Base-by-base conservation (phyloP, 2,329 filamentous ascomycete species). In the Aspergillus transmontanensis region DNA sequence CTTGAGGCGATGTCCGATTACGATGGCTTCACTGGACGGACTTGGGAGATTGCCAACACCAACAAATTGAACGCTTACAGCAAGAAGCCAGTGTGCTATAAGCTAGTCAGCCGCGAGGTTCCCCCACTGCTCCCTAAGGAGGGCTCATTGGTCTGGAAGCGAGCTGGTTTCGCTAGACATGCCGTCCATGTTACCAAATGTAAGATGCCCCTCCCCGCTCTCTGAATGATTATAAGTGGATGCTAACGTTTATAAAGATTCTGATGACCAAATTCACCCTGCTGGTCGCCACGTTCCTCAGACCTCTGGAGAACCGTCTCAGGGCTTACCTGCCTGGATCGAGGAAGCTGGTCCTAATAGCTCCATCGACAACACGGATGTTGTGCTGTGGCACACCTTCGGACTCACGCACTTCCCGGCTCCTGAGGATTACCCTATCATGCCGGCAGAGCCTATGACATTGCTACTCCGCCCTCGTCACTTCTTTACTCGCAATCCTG, bases 331-430 rank as follows among this genome's bases (percentile, higher is more conserved):
- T 0, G 84, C 88, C 68, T 94, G 92, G 92, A 90, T 95, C 69
- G 80, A 82, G 21, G 72, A 69, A 16, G 87, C 87, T 28, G 87
- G 93, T 64, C 88, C 90, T 14, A 81, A 80, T 53, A 87, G 86
- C 62, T 85, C 82, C 30, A 88, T 96, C 68, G 91, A 90, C 60
- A 90, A 97, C 81, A 91, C 89, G 0, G 92, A 97, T 75, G 81
- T 97, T 34, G 93, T 97, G 1, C 85, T 97, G 19, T 97, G 93
- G 93, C 93, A 97, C 80, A 96, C 93, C 0, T 97, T 97, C 72
- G 94, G 94, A 41, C 84, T 97, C 41, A 94, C 90, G 0, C 94
- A 97, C 76, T 94, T 97, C 82, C 93, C 94, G 0, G 83, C 91
- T 0, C 93, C 93, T 0, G 94, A 97, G 75, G 94, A 97, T 78